Base-by-base conservation (phyloP, 1,284 basidiomycete species). In the Ceratobasidium sp. region DNA sequence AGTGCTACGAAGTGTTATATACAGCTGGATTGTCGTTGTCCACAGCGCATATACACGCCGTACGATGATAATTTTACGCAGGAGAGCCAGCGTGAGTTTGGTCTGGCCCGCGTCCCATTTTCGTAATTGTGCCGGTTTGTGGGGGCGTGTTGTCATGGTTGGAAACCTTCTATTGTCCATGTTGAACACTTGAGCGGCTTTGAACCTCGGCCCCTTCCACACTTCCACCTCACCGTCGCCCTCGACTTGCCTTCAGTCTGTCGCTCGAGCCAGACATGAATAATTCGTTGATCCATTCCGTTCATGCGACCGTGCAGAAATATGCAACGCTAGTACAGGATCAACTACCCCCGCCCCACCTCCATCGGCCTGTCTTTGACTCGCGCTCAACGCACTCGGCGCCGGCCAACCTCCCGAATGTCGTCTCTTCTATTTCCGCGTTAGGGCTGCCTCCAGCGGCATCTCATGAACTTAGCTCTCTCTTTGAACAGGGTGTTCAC, bases 81-180 rank as follows among this genome's bases (percentile, higher is more conserved):
- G 10, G 57, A 28, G n/a, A 15, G 3, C 26, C 1, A 15, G 12
- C 26, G 57, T 13, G 5, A 59, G 15, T 3, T 33, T 59, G 57
- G 57, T 3, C 10, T 13, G 33, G 23, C 26, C 5, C 26, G 1
- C 2, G 3, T 48, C 26, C 23, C 13, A 20, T 23, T 50, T 26
- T 5, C 23, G 64, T 66, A 66, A 38, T 50, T 46, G 67, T 69
- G n/a, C 20, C 15, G 50, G 50, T 20, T 57, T 70, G 68, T 70
- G 52, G 68, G 68, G 68, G 50, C 68, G n/a, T 70, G 68, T 70
- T 69, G 67, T 56, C 52, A 2, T 13, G n/a, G 50, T 28, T 42
- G 15, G 28, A 10, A 62, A n/a, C 33, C 17, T 3, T 2, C 50
- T 57, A 70, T 57, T 70, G 54, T 70, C 26, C 68, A 42, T 57